Base-by-base conservation (phyloP, 441 rosid species). In the Geranium incanum region DNA sequence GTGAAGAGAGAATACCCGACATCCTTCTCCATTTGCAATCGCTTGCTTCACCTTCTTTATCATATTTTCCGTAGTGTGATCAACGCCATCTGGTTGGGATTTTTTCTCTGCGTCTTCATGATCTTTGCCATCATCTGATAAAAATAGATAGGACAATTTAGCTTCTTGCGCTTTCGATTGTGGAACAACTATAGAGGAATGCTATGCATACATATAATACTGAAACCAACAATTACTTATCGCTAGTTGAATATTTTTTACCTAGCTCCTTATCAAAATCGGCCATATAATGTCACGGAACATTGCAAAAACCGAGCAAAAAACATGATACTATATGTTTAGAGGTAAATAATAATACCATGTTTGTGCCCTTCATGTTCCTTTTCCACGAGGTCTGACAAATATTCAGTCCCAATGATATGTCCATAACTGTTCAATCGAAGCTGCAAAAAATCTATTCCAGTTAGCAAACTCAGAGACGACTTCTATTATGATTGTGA, bases 351-450 rank as follows among this genome's bases (percentile, higher is more conserved):
- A 38, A 37, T 7, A 38, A 69, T 92, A 95, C 98, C 97, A 78
- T 89, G 97, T 28, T 84, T 83, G 77, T 89, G 87, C 80, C 68
- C 62, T 50, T 79, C 83, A 79, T 89, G 92, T 75, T 87, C 96
- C 81, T 85, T 88, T 80, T 95, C 98, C 48, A 95, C 97, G 77
- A 95, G 97, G 81, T 95, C 98, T 48, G 95, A 88, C 76, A 95
- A 68, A 84, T 84, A 92, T 78, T 95, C 97, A 12, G 97, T 89
- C 82, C 98, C 99, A 80, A 89, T 83, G 68, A 92, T 83, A 74
- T 92, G 93, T 73, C 97, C 97, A 80, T 86, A 70, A 76, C 80
- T 85, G 86, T 90, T 82, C 77, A 92, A 77, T 57, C 95, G 98
- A 82, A 92, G 96, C 98, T 95, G 97, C 88, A 88, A 57, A 81